phyloP scores from a whole-genome alignment of 2,329 filamentous ascomycete species.

The Hansfordia pulvinata region DNA sequence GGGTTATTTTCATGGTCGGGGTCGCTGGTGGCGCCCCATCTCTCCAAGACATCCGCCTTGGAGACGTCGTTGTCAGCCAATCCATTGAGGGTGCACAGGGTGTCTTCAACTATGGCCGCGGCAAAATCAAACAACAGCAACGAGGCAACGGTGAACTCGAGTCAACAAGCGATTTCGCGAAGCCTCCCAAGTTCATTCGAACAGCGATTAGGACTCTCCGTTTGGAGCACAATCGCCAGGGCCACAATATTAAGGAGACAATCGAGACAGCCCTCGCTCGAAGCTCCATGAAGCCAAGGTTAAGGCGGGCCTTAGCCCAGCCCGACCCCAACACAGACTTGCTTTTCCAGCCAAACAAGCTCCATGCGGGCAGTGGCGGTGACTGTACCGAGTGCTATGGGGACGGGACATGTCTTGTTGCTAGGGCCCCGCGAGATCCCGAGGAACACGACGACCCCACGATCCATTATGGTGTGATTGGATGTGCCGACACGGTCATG shows the following conservation, averaged over 20 bases:
- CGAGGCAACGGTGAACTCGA: no score
- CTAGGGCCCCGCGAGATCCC: no score
- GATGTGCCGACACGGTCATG: not conserved
- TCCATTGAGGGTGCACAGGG: not conserved
- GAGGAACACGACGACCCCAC: not conserved
- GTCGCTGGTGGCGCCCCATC: not conserved
- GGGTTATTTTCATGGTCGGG: not conserved
- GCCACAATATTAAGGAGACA: no score
- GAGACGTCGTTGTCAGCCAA: not conserved
- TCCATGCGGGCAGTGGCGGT: no score
- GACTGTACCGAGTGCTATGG: no score
- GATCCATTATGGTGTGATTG: not conserved
- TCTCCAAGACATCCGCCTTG: not conserved
- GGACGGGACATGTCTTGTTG: no score
- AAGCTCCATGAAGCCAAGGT: no score
- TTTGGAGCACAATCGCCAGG: not conserved
- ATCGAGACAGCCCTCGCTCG: no score
- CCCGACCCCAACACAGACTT: not conserved
- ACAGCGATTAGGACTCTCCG: no score
- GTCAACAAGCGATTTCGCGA: no score
- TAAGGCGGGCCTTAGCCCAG: no score
- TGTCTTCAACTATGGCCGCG: constrained; percentile 1
- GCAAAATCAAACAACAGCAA: not conserved
- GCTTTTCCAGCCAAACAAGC: not conserved
- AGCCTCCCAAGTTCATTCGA: no score